phyloP scores from a whole-genome alignment of 179 eudicot genomes.

The Camellia oleifera region DNA sequence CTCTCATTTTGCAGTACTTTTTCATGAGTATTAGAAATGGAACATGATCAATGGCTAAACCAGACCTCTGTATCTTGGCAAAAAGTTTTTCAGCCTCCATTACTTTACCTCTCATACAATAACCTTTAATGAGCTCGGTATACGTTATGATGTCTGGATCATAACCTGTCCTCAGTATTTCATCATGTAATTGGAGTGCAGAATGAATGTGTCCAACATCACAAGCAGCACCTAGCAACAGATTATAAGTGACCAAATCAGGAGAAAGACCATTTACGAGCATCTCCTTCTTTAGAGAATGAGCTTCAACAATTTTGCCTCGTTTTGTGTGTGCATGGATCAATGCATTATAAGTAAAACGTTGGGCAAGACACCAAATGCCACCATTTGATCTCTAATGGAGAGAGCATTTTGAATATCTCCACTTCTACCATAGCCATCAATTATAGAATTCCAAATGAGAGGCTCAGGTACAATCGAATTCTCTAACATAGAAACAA shows the following conservation, averaged over 20 bases:
- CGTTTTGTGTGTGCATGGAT: slow-evolving; percentile 40
- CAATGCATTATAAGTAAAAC: slow-evolving; percentile 62
- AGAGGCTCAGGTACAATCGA: too few relatives aligned
- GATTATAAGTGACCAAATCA: slow-evolving; percentile 71
- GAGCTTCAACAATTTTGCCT: slow-evolving; percentile 45
- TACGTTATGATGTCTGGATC: slow-evolving; percentile 70
- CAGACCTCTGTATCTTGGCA: slow-evolving; percentile 39
- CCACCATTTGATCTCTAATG: too few relatives aligned
- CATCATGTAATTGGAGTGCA: slow-evolving; percentile 54
- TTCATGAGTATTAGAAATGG: slow-evolving; percentile 65
- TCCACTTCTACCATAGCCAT: too few relatives aligned
- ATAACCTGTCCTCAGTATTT: slow-evolving; percentile 56
- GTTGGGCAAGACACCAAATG: too few relatives aligned
- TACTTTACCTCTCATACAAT: slow-evolving; percentile 44
- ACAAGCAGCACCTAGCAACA: slow-evolving; percentile 64
- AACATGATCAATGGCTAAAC: slow-evolving; percentile 55
- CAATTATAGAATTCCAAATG: too few relatives aligned
- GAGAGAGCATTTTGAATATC: too few relatives aligned
- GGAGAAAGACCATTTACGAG: slow-evolving; percentile 39
- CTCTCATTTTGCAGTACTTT: slow-evolving; percentile 45
- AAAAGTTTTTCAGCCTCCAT: slow-evolving; percentile 56
- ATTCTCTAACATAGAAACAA: too few relatives aligned
- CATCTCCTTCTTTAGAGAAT: slow-evolving; percentile 53
- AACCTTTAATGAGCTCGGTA: slow-evolving; percentile 59
- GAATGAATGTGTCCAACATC: slow-evolving; percentile 35